Evolutionary conservation across 2,329 filamentous ascomycete genomes (phyloP).

Genomic region (Phialophora chinensis): DNA sequence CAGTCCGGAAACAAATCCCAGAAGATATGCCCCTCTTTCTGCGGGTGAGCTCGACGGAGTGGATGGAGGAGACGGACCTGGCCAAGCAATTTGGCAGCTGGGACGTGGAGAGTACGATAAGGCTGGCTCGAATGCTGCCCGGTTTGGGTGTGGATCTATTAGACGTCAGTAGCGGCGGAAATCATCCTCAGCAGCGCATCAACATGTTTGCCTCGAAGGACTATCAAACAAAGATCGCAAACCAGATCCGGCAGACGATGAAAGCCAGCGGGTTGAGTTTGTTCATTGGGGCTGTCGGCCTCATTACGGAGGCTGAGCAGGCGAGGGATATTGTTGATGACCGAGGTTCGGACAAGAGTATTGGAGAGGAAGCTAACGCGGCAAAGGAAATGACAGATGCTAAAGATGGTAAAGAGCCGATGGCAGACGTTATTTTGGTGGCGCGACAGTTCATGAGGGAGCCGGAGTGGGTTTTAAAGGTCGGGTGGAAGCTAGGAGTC

Average conservation of each 20-base stretch:
- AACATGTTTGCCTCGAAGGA: conserved; percentile 50
- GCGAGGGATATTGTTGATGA: conserved; percentile 55
- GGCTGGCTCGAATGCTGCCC: conserved; percentile 70
- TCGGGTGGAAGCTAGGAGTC: conserved; percentile 57
- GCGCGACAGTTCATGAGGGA: conserved; percentile 62
- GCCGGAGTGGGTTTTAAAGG: conserved; percentile 60
- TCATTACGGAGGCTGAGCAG: conserved; percentile 61
- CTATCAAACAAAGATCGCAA: conserved; percentile 58
- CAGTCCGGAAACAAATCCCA: conserved; percentile 67
- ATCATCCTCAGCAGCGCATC: conserved; percentile 53
- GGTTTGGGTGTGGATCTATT: conserved; percentile 78
- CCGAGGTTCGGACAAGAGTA: conserved; percentile 30
- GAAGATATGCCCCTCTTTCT: conserved; percentile 73
- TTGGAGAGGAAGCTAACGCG: conserved; percentile 35
- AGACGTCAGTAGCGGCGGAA: conserved; percentile 79
- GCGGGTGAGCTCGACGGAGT: conserved; percentile 76
- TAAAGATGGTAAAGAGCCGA: conserved; percentile 33
- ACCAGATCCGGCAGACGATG: conserved; percentile 51
- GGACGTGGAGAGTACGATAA: conserved; percentile 69
- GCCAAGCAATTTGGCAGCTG: conserved; percentile 61
- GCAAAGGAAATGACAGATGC: conserved; percentile 37
- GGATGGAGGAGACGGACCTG: conserved; percentile 68
- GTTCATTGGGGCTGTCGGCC: conserved; percentile 59
- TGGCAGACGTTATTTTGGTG: conserved; percentile 58
- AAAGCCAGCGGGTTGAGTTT: conserved; percentile 48